Evolutionary conservation across 345 rosid species (phyloP), one percentile per base, ranked within the genome.

Genomic region (Turnera subulata): DNA sequence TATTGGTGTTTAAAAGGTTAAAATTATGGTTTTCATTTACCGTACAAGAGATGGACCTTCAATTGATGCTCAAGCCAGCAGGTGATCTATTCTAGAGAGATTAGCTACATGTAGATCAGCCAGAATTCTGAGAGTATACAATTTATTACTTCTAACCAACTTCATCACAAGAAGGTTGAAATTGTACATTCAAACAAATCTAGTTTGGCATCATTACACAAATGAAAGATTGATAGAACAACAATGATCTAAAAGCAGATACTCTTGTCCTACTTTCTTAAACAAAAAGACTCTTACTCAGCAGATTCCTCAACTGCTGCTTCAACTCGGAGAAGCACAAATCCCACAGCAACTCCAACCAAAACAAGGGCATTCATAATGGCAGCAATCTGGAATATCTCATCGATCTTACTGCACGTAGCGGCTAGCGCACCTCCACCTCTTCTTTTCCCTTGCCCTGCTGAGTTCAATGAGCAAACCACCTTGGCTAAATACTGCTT

Each of bases 281-380:
- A 48, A 48, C 14, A 19, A 13, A 21, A 32, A 42, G 33, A 2
- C 32, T 15, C 21, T 59, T 50, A 60, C 61, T 81, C 86, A 1
- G 45, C 80, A 37, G 45, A 69, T 76, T 82, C 91, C 55, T 84
- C 87, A n/a, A 78, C 52, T 57, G 50, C 67, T 11, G 83, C 83
- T 59, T 84, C 85, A 15, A 78, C 54, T 33, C 81, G 79, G 23
- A 79, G 82, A 35, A 82, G 82, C 60, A 80, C 82, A 43, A 82
- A 82, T 20, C 91, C 87, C 60, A 80, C 77, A 0, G 87, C 85
- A 44, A 82, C 83, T 50, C 87, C 85, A 58, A 84, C 53, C 20
- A 79, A 72, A 56, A 62, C 68, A 42, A 79, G 84, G 23, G 68
- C 84, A 17, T 79, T 79, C 76, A 79, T 76, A 65, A 76, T 67